Conservation (phyloP, 345 rosid species). For the Salix udensis region DNA sequence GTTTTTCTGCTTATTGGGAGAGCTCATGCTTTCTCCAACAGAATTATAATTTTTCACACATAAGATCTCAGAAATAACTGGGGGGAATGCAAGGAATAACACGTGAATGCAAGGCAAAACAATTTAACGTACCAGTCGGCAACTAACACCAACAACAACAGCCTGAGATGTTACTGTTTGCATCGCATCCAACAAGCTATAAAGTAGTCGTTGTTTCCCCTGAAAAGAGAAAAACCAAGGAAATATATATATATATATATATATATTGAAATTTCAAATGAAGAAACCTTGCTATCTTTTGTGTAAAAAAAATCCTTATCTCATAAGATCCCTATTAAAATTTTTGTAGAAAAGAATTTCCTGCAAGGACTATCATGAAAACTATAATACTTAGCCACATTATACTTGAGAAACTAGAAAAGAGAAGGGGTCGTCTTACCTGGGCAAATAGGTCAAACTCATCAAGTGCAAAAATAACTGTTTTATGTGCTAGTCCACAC, state of each 20-base stretch:
- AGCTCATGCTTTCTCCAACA: not conserved
- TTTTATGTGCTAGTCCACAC: slow-evolving; percentile 94
- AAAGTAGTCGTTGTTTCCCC: slow-evolving; percentile 87
- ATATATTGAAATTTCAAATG: not conserved
- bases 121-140: slow-evolving; percentile 55
- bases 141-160: slow-evolving; percentile 76
- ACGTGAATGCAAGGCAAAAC: not conserved
- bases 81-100: not conserved
- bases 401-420: slow-evolving; percentile 1
- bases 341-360: not conserved
- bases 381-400: not conserved
- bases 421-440: slow-evolving; percentile 41
- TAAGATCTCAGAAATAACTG: not conserved
- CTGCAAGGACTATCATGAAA: not conserved
- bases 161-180: slow-evolving; percentile 89
- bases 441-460: slow-evolving; percentile 94
- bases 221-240: slow-evolving; percentile 21
- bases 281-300: not conserved
- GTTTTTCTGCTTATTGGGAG: not conserved
- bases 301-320: not conserved
- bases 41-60: not conserved
- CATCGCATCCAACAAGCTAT: slow-evolving; percentile 92
- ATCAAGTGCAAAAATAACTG: slow-evolving; percentile 74
- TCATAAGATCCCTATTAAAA: not conserved
- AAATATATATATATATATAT: not conserved